Base-by-base conservation (phyloP, 768 basidiomycete species). In the Suillus brevipes region DNA sequence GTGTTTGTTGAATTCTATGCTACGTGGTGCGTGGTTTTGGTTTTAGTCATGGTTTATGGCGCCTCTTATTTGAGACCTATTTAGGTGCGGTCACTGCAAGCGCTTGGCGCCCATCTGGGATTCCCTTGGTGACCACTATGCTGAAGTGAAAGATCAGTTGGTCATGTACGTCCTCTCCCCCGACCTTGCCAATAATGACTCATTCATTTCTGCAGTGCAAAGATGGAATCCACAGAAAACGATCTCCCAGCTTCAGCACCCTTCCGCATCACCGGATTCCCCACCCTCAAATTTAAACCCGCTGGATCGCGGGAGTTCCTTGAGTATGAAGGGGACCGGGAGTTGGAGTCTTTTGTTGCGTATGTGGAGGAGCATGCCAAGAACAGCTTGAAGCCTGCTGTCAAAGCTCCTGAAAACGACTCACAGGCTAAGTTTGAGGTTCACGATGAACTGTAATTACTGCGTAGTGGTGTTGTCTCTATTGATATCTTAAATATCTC, bases 1-100 rank as follows among this genome's bases (percentile, higher is more conserved):
- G 90, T 98, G 71, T 95, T 99, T 72, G 83, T 98, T 69, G 97
- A 99, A 79, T 96, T 99, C 79, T 98, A 93, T 72, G 97, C 97
- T 57, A 87, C 94, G 58, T 99, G 97, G 97, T 96, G 77, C 52
- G 89, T 78, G 42, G 70, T 71, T 59, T 68, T 67, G 42, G 70
- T 71, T 59, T 68, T 67, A 66, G 9, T 18, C 10, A 34, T 64
- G 10, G 37, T 55, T 37, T 36, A 43, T 28, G 6, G 12, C 0
- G 16, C 25, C 12, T 49, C 0, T 12, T 25, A 25, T 43, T n/a
- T 62, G 23, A 65, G 49, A 61, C 34, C 20, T 23, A 5, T 34
- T 13, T 70, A 91, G 90, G 89, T 94, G 92, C 73, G 92, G 92
- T 52, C 94, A 95, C 85, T 96, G 95, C 90, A 97, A 97, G 81